phyloP scores from a whole-genome alignment of 306 rosid species.

The Erythrophleum fordii region DNA sequence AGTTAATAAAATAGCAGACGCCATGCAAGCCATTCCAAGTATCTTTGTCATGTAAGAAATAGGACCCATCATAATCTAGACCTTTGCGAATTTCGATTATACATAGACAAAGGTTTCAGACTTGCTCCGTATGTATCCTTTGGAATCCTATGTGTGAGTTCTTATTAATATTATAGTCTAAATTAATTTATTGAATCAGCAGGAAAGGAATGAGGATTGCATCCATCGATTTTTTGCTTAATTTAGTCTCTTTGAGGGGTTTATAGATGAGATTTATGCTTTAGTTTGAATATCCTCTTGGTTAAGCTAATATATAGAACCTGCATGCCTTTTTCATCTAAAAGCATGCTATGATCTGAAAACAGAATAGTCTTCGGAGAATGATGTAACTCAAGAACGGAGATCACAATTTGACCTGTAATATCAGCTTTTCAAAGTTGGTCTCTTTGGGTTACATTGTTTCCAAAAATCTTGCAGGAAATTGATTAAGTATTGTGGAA shows the following conservation, averaged over 20 bases:
- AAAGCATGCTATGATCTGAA: not conserved
- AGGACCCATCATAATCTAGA: conserved; percentile 51
- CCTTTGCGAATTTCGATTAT: not conserved
- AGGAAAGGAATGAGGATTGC: conserved; percentile 40
- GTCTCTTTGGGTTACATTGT: not conserved
- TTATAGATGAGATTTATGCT: not conserved
- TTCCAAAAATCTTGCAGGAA: not conserved
- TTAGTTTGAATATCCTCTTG: conserved; percentile 21
- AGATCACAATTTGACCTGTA: conserved; percentile 1
- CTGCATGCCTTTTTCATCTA: not conserved
- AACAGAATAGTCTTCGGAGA: not conserved
- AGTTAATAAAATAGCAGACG: conserved; percentile 37
- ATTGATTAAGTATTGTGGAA: not conserved
- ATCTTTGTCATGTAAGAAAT: conserved; percentile 44
- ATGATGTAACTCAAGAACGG: not conserved
- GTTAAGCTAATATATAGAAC: not conserved
- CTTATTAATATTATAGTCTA: conserved; percentile 35
- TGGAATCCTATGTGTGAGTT: conserved; percentile 55
- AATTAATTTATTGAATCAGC: conserved; percentile 44
- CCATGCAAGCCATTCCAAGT: conserved; percentile 53
- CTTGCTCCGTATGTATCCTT: conserved; percentile 16
- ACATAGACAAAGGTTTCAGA: not conserved
- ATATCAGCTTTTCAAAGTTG: not conserved
- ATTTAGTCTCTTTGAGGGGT: conserved; percentile 13
- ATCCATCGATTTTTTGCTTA: conserved; percentile 37